A percentile compares a stretch with the other conserved stretches of the same genome.
Conservation (phyloP, 805 yeast genomes). For the Spathaspora passalidarum region DNA sequence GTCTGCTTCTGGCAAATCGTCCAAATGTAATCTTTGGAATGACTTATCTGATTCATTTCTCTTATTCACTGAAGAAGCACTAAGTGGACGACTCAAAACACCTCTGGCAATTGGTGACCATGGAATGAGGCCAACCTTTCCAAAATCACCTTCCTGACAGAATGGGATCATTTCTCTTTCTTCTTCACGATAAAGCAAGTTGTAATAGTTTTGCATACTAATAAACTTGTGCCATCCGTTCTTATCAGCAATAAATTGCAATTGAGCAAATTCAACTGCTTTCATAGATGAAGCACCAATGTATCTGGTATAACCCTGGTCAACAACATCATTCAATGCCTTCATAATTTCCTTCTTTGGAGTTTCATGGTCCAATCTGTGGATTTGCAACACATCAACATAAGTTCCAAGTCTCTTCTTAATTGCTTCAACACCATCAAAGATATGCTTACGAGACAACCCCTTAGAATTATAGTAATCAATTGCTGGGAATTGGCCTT, state of each 20-base stretch:
- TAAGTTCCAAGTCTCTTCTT: constrained; percentile 50
- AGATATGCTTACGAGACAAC: constrained; percentile 35
- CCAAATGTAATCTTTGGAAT: constrained; percentile 10
- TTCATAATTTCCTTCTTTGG: constrained; percentile 55
- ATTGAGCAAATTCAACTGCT: constrained; percentile 49
- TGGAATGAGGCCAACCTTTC: constrained; percentile 53
- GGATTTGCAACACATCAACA: constrained; percentile 56
- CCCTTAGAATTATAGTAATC: constrained; percentile 35
- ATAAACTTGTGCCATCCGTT: constrained; percentile 58
- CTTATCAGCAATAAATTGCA: constrained; percentile 56
- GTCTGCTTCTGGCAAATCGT: constrained; percentile 14
- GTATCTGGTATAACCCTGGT: constrained; percentile 47
- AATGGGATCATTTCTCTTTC: constrained; percentile 60
- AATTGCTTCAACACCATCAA: constrained; percentile 42
- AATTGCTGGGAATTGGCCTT: constrained; percentile 5
- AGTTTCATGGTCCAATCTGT: constrained; percentile 46
- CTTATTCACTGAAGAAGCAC: constrained; percentile 8
- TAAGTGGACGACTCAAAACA: constrained; percentile 46
- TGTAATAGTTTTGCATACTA: constrained; percentile 57
- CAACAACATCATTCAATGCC: constrained; percentile 54
- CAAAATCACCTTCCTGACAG: constrained; percentile 41
- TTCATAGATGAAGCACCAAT: constrained; percentile 66
- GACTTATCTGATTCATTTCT: constrained; percentile 12
- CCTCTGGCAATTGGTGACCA: constrained; percentile 64
- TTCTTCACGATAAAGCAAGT: constrained; percentile 59